These are phyloP conservation scores for Jacaranda mimosifolia DNA, from an alignment of 257 asterid species.

Conservation along the genomic window DNA sequence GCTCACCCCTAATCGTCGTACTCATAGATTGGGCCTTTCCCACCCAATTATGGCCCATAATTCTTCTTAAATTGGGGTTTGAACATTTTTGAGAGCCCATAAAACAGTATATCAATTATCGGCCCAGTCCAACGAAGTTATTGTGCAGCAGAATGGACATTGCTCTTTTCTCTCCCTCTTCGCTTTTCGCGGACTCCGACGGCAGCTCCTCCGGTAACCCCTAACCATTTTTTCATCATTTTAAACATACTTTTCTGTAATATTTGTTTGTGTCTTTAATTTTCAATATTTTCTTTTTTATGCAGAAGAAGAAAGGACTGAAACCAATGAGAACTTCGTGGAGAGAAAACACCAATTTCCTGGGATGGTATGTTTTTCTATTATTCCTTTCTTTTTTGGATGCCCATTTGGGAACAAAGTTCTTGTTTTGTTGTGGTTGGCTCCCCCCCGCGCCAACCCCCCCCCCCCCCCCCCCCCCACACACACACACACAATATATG, in stretches of 20 bases:
- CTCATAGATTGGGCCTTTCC: not conserved
- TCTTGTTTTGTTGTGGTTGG: too few relatives aligned
- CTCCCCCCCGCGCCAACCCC: too few relatives aligned
- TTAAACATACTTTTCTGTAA: not conserved
- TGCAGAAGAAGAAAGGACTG: constrained; percentile 66
- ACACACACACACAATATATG: too few relatives aligned
- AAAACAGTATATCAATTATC: not conserved
- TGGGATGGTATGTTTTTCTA: constrained; percentile 52
- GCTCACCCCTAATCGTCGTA: too few relatives aligned
- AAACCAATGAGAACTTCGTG: constrained; percentile 54
- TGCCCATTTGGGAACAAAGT: not conserved
- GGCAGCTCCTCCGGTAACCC: constrained; percentile 56
- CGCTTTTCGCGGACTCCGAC: constrained; percentile 81
- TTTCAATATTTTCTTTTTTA: not conserved
- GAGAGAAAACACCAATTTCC: constrained; percentile 88
- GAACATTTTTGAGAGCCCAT: not conserved
- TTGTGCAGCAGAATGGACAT: constrained; percentile 64
- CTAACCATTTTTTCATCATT: not conserved
- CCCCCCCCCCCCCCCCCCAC: too few relatives aligned
- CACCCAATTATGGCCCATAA: not conserved
- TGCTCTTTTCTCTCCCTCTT: constrained; percentile 90
- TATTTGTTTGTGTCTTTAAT: not conserved
- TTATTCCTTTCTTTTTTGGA: not conserved
- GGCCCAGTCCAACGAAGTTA: constrained; percentile 33
- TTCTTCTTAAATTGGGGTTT: not conserved